Base-by-base conservation (phyloP, 225 moss, liverwort and hornwort species). In the Bryoerythrophyllum caledonicum region DNA sequence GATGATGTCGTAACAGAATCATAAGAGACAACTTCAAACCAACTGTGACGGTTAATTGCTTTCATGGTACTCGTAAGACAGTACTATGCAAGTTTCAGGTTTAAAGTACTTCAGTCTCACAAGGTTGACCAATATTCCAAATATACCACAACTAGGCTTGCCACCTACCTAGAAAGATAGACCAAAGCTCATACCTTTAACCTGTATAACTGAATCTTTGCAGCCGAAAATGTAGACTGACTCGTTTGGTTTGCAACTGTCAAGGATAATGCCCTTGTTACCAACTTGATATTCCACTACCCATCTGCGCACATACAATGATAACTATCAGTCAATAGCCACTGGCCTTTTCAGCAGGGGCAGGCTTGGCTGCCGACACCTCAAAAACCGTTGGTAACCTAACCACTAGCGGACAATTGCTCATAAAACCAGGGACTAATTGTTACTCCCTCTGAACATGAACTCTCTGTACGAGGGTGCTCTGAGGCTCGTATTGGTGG, bases 211-310 rank as follows among this genome's bases (percentile, higher is more conserved):
- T 15, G 94, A 93, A 82, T 99, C 89, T 74, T 93, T 90, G 86
- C 99, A 99, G 34, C 84, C 95, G 63, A 88, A 99, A 61, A 99
- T 74, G 76, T 95, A 99, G 30, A 99, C 76, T 20, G 93, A 90
- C 67, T 99, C 93, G 76, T 82, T 91, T 28, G 99, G 58, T 86
- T 82, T 89, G 68, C 91, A 90, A 7, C 73, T 83, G 30, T 93
- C 97, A 76, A 99, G 82, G 24, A 86, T 71, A 8, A 95, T 81
- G 54, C 58, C 78, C 85, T 68, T 91, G 74, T 99, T 99, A 64
- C 93, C 88, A 53, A 85, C 81, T 79, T 99, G 97, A 79, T 94
- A 82, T 83, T 99, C 97, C 69, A 99, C 88, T 59, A 92, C 83
- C 94, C 97, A 99, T 78, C 96, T 96, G 82, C 59, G 20, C 65